These are phyloP conservation scores for Lentinula novae-zelandiae DNA, from an alignment of 1,284 basidiomycete genomes.

Conservation along the genomic window DNA sequence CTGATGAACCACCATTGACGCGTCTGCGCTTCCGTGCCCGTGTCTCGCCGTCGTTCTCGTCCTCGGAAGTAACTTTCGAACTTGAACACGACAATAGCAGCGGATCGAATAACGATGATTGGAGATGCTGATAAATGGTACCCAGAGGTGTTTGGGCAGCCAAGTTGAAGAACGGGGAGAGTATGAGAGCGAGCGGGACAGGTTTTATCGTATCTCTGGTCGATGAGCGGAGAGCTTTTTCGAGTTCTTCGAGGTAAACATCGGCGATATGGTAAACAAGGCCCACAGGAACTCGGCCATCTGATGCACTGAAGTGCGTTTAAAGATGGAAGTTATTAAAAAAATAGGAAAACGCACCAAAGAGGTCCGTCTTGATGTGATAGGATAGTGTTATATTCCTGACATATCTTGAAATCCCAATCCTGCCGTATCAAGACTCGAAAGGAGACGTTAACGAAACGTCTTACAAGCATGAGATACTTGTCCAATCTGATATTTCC, in stretches of 20 bases:
- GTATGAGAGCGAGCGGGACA: slow-evolving; percentile 54
- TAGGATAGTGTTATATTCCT: slow-evolving; percentile 69
- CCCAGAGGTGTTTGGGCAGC: slow-evolving; percentile 63
- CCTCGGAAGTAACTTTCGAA: slow-evolving; percentile 20
- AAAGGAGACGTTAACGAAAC: slow-evolving; percentile 86
- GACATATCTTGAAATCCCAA: slow-evolving; percentile 62
- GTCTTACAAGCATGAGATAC: slow-evolving; percentile 91
- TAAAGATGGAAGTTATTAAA: slow-evolving; percentile 4
- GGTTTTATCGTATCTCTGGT: slow-evolving; percentile 28
- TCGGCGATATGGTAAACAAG: slow-evolving; percentile 86
- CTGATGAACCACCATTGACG: slow-evolving; percentile 23
- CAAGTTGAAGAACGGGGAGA: slow-evolving; percentile 67
- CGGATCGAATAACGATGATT: slow-evolving; percentile 62
- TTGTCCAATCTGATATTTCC: slow-evolving; percentile 79
- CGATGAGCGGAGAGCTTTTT: slow-evolving; percentile 54
- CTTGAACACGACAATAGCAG: slow-evolving; percentile 46
- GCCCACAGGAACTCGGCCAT: slow-evolving; percentile 74
- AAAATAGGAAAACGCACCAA: slow-evolving; percentile 47
- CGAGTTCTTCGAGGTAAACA: slow-evolving; percentile 88
- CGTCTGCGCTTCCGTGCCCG: slow-evolving; percentile 40
- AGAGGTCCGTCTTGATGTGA: slow-evolving; percentile 66
- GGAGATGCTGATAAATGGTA: slow-evolving; percentile 66
- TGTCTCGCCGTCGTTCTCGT: slow-evolving; percentile 32
- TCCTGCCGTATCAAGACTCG: slow-evolving; percentile 66
- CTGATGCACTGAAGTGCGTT: slow-evolving; percentile 52